Evolutionary conservation across 345 rosid species (phyloP), one percentile per base, ranked within the genome.

Genomic region (Eucalyptus cloeziana): DNA sequence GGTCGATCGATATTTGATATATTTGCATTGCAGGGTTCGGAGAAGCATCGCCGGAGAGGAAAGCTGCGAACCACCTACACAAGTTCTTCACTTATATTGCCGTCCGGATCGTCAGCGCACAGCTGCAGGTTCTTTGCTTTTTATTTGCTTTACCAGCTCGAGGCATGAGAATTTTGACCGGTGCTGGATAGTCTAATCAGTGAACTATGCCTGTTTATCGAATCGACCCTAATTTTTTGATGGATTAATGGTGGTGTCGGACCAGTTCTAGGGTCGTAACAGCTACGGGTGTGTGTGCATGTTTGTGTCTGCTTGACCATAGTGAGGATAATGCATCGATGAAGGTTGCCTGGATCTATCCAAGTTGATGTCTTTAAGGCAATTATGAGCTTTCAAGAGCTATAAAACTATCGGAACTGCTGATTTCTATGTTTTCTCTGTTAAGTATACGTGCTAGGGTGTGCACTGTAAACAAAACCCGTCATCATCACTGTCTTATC

Each of bases 1-100:
- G 19, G 11, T 69, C 15, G 12, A 44, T 50, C 13, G 12, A 19
- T 5, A 64, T 60, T 67, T 40, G 27, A 4, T 86, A 81, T 0
- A 12, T 17, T n/a, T 52, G 58, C 49, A 4, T 21, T 88, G 86
- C 56, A 96, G 98, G 99, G 33, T 96, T 94, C 89, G 98, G 97
- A 89, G 98, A 95, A 90, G 98, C 95, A 54, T 97, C 99, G 44
- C 99, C 99, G n/a, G 99, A 97, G 90, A 93, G 93, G 43, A 96
- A 97, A 87, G 97, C 96, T 45, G 94, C 96, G 12, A 92, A 91
- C 37, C 95, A 97, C 90, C 95, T 96, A 83, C 97, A 97, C 91
- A 90, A 96, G 90, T 96, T 95, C 92, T 96, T 96, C 93, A 96
- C 93, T 85, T 93, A 94, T 60, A 85, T 95, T 88, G 99, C 99